Evolutionary conservation across 179 eudicot species (phyloP).

Genomic region (Silene coronaria): DNA sequence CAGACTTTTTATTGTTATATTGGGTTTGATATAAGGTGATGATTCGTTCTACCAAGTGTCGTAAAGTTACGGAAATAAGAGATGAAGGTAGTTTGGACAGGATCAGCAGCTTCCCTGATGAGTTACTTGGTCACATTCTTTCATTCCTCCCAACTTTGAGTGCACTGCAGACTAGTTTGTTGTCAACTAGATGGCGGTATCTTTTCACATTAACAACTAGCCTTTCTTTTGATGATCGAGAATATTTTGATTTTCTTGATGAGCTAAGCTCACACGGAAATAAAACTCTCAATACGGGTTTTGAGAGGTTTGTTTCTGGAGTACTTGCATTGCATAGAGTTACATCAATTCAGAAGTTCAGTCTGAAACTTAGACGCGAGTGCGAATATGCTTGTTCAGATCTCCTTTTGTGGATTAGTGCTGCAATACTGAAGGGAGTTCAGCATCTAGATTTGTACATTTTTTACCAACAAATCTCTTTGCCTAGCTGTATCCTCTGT

Average conservation of each 20-base stretch:
- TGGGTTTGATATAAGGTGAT: too few relatives aligned
- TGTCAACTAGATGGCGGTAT: constrained; percentile 10
- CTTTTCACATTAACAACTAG: neutral
- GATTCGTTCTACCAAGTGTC: too few relatives aligned
- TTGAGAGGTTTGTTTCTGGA: neutral
- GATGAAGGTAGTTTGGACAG: too few relatives aligned
- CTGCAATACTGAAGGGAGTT: neutral
- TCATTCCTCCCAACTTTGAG: neutral
- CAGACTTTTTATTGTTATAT: too few relatives aligned
- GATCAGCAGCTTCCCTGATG: too few relatives aligned
- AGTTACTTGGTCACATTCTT: neutral
- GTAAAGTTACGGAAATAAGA: too few relatives aligned
- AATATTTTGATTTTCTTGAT: neutral
- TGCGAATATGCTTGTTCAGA: neutral
- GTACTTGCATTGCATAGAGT: neutral
- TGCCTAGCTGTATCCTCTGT: neutral
- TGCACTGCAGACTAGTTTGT: neutral
- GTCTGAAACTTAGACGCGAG: neutral
- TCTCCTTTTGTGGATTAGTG: neutral
- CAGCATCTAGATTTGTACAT: neutral
- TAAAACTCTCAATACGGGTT: neutral
- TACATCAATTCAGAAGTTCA: constrained; percentile 1
- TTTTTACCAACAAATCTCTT: neutral
- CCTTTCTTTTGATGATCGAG: neutral
- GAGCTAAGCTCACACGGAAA: neutral